Conservation (phyloP, 129 eudicot species). For the Pulicaria dysenterica region DNA sequence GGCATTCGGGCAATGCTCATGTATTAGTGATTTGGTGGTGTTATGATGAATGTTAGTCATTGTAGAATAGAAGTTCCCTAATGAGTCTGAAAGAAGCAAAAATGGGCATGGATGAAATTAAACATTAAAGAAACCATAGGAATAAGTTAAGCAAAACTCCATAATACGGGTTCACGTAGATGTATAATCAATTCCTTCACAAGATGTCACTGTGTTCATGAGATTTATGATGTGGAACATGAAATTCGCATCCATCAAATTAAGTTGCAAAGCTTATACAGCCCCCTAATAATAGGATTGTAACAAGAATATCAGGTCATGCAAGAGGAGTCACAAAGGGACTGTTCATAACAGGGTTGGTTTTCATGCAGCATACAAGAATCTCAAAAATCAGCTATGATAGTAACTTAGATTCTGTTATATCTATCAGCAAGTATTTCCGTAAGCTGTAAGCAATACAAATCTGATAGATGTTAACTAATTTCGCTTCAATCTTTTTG, state of each 20-base stretch:
- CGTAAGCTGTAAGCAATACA: neutral
- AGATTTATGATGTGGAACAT: neutral
- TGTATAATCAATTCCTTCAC: slow-evolving; percentile 5
- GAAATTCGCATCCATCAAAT: neutral
- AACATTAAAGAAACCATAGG: slow-evolving; percentile 9
- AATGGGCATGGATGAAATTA: slow-evolving; percentile 10
- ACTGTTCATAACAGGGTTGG: neutral
- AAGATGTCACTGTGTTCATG: neutral
- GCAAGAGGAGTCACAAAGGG: neutral
- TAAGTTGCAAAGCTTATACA: slow-evolving; percentile 8
- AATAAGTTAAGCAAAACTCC: neutral
- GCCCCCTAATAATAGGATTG: neutral
- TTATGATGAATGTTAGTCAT: neutral
- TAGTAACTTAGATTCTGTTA: neutral
- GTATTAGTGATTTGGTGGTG: neutral
- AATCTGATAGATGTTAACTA: neutral
- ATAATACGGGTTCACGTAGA: neutral
- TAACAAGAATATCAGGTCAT: neutral
- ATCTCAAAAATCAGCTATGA: neutral
- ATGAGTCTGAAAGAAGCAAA: neutral
- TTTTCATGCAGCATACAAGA: neutral
- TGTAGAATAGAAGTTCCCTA: neutral
- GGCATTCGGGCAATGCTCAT: slow-evolving; percentile 4
- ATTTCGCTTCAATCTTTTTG: neutral
- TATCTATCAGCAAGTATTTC: neutral